Percentiles rank a stretch among this genome's conserved stretches.
Evolutionary conservation across 2,329 filamentous ascomycete species (phyloP).

Genomic region (Pochonia chlamydosporia): DNA sequence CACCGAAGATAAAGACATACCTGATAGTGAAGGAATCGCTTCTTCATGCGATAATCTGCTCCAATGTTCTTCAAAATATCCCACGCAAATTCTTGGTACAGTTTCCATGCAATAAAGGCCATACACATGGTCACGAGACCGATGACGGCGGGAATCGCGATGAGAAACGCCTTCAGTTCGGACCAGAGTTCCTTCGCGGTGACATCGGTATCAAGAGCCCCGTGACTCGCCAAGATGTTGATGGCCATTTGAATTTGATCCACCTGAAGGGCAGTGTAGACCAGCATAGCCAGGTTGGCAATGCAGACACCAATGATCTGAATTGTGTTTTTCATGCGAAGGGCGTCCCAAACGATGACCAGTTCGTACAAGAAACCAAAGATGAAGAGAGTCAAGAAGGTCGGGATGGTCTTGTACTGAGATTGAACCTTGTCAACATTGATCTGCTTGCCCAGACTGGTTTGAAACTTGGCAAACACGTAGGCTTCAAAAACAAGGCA

Average conservation of each 20-base stretch:
- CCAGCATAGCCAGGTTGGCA: constrained; percentile 84
- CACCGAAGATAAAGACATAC: constrained; percentile 40
- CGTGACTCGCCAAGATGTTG: constrained; percentile 36
- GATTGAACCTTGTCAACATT: constrained; percentile 36
- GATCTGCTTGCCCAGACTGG: constrained; percentile 40
- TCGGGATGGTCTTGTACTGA: constrained; percentile 72
- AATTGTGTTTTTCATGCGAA: constrained; percentile 95
- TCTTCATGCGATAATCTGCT: constrained; percentile 93
- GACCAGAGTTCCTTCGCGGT: constrained; percentile 52
- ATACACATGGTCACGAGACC: constrained; percentile 68
- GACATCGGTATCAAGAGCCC: constrained; percentile 36
- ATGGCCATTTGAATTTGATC: constrained; percentile 82
- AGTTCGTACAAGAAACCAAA: constrained; percentile 95
- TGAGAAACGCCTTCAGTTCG: constrained; percentile 66
- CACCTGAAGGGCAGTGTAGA: constrained; percentile 90
- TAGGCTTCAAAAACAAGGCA: constrained; percentile 88
- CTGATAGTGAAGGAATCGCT: constrained; percentile 93
- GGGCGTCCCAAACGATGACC: constrained; percentile 84
- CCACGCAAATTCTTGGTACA: constrained; percentile 98
- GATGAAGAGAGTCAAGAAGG: constrained; percentile 92
- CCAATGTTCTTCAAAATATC: constrained; percentile 99
- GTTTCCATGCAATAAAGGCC: constrained; percentile 79
- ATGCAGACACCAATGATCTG: constrained; percentile 93
- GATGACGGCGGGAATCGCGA: constrained; percentile 82
- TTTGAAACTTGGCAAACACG: constrained; percentile 83